Percentiles rank a stretch among this genome's conserved stretches.
phyloP scores from a whole-genome alignment of 1,139 yeast genomes.

The Kazachstania sp. region DNA sequence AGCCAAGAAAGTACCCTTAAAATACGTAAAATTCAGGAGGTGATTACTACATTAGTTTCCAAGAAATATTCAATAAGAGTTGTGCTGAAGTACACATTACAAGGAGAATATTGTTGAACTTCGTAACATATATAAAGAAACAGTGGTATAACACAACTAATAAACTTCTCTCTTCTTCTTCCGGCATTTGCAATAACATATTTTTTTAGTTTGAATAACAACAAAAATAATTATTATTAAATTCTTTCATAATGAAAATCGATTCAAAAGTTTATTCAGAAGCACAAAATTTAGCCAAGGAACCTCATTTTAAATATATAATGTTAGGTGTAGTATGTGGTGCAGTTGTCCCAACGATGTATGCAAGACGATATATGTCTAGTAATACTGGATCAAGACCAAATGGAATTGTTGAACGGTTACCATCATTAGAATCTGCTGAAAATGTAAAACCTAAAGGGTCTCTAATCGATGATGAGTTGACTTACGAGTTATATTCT shows the following conservation, averaged over 20 bases:
- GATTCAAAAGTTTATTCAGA: slow-evolving; percentile 20
- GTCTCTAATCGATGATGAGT: slow-evolving; percentile 16
- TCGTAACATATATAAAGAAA: too few species aligned
- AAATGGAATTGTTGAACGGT: slow-evolving; percentile 2
- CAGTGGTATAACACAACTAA: too few species aligned
- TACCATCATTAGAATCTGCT: slow-evolving; percentile 2
- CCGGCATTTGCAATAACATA: too few species aligned
- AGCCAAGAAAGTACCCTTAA: too few species aligned
- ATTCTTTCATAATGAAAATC: slow-evolving; percentile 18
- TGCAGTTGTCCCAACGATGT: slow-evolving; percentile 24
- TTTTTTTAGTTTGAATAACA: too few species aligned
- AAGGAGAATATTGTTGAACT: too few species aligned
- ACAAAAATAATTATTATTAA: too few species aligned
- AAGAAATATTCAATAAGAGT: too few species aligned
- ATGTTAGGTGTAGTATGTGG: slow-evolving; percentile 22
- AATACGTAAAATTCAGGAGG: too few species aligned
- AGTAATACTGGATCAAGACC: neutral
- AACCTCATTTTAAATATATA: slow-evolving; percentile 20
- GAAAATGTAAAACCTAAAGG: neutral
- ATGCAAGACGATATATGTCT: slow-evolving; percentile 13
- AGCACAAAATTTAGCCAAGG: slow-evolving; percentile 20
- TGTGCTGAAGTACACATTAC: too few species aligned
- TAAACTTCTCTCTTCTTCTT: too few species aligned
- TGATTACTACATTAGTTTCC: too few species aligned
- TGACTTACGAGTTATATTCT: slow-evolving; percentile 21